Conservation (phyloP, 2,329 filamentous ascomycete genomes). For the Colletotrichum echinochloae region DNA sequence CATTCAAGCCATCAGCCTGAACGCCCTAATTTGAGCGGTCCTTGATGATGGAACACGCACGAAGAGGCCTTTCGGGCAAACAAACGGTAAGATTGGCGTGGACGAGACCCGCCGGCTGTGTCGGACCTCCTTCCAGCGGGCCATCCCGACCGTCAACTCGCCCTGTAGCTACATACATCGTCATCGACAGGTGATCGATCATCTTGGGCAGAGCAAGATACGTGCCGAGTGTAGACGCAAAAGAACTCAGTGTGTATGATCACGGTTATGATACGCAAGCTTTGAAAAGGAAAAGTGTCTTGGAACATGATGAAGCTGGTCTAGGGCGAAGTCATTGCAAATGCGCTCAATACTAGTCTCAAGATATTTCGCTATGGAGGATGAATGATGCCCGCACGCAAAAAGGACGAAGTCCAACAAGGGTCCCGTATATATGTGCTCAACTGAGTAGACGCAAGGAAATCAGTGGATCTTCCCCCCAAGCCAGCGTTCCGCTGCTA, state of each 20-base stretch:
- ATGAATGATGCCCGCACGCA: neutral
- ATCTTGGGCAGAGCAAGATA: neutral
- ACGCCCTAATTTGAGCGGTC: neutral
- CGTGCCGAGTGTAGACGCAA: neutral
- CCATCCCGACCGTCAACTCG: neutral
- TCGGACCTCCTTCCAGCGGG: neutral
- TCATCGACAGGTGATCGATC: neutral
- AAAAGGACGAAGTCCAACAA: neutral
- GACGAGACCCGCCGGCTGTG: neutral
- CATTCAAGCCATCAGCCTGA: neutral
- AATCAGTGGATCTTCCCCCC: constrained; percentile 3
- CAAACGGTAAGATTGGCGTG: neutral
- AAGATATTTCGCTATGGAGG: neutral
- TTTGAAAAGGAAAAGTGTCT: neutral
- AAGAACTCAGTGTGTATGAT: neutral
- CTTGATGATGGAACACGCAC: too few relatives aligned
- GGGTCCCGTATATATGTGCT: constrained; percentile 1
- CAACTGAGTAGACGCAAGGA: constrained; percentile 14
- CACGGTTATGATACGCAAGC: neutral
- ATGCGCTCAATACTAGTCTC: neutral
- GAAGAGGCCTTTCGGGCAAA: neutral
- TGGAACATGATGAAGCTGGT: neutral
- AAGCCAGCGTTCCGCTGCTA: constrained; percentile 22
- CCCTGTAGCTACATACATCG: neutral
- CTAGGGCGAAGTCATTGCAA: neutral